These are phyloP conservation scores for Atalantia buxifolia DNA, from an alignment of 345 rosid species.

Conservation along the genomic window DNA sequence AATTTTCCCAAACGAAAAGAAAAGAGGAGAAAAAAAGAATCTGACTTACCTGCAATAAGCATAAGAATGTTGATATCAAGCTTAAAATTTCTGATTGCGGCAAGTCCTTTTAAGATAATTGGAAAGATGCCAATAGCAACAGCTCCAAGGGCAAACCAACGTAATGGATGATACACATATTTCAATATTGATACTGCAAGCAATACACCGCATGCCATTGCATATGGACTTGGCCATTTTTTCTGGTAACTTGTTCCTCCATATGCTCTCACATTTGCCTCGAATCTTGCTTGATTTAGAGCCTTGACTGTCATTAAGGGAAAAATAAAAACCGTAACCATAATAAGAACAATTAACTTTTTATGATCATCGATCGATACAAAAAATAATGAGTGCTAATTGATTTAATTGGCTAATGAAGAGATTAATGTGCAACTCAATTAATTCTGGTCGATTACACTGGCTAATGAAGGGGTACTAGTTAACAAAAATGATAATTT, in stretches of 20 bases:
- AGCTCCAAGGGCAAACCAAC: constrained; percentile 75
- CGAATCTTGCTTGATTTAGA: constrained; percentile 73
- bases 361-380: no score
- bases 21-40: background rate
- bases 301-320: constrained; percentile 54
- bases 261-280: constrained; percentile 64
- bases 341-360: no score
- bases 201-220: constrained; percentile 53
- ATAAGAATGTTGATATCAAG: constrained; percentile 70
- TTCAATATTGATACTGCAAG: constrained; percentile 55
- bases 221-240: constrained; percentile 90
- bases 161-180: constrained; percentile 53
- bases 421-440: no score
- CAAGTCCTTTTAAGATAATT: constrained; percentile 42
- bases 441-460: no score
- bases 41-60: constrained; percentile 62
- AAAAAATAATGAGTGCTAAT: no score
- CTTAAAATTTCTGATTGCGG: constrained; percentile 43
- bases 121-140: constrained; percentile 65
- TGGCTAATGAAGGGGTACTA: no score
- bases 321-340: background rate
- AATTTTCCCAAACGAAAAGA: no score
- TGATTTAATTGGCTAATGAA: no score
- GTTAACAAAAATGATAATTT: no score
- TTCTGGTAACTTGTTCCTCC: constrained; percentile 50